Conservation (phyloP, 805 yeast species). For the Debaryomyces maramus region DNA sequence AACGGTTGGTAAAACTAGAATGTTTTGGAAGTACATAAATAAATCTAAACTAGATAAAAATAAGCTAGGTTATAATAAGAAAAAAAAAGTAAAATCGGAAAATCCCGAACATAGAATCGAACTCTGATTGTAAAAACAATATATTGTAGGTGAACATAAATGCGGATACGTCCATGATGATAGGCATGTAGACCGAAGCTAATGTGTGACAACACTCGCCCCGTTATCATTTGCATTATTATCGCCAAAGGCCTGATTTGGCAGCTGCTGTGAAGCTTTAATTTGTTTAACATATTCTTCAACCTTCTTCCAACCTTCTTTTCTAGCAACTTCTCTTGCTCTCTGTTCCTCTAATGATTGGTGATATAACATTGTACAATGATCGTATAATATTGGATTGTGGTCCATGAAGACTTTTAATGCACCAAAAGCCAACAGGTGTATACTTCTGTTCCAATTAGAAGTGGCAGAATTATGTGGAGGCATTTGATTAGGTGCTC, state of each 20-base stretch:
- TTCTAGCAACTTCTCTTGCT: constrained; percentile 59
- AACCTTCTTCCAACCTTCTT: constrained; percentile 68
- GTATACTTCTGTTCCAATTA: constrained; percentile 94
- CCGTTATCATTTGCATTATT: constrained; percentile 1
- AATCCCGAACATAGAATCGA: not conserved
- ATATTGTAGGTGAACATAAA: too few species aligned
- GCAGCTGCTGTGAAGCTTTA: constrained; percentile 18
- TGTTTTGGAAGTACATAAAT: not conserved
- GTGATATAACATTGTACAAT: constrained; percentile 85
- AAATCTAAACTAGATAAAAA: not conserved
- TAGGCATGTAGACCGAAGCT: too few species aligned
- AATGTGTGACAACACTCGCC: not conserved
- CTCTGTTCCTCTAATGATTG: constrained; percentile 75
- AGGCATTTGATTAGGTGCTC: constrained; percentile 30
- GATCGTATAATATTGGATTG: constrained; percentile 86
- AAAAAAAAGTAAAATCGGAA: not conserved
- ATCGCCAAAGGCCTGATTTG: not conserved
- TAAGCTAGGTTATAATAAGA: not conserved
- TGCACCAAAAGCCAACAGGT: constrained; percentile 86
- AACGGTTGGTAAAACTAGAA: too few species aligned
- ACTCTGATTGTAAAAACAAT: too few species aligned
- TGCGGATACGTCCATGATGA: too few species aligned
- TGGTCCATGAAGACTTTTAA: constrained; percentile 90
- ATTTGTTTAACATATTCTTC: constrained; percentile 54
- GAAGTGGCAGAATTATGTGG: constrained; percentile 49